phyloP scores from a whole-genome alignment of 2,329 filamentous ascomycete genomes.

The Dichotomopilus funicola region DNA sequence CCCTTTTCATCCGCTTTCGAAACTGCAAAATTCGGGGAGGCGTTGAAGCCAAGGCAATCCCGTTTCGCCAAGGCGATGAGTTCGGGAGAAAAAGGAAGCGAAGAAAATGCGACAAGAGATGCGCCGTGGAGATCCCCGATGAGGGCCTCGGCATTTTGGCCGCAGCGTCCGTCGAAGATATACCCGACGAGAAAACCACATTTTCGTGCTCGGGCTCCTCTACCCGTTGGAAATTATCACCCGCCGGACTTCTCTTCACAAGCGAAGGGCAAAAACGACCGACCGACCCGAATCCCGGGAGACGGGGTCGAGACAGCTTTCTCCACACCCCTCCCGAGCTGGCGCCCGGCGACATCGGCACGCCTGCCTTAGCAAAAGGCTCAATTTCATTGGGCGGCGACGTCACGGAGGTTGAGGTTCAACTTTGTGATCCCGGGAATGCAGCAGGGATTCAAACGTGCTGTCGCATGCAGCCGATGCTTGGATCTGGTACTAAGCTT shows the following conservation, averaged over 20 bases:
- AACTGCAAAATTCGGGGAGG: not conserved
- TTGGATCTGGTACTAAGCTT: slow-evolving; percentile 23
- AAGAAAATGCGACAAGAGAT: not conserved
- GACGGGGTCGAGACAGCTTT: slow-evolving; percentile 10
- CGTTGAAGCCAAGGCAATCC: not conserved
- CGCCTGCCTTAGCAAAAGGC: slow-evolving; percentile 23
- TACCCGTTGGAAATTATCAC: no score
- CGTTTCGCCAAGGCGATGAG: not conserved
- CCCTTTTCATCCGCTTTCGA: not conserved
- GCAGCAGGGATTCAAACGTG: slow-evolving; percentile 20
- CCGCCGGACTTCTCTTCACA: no score
- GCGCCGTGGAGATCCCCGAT: not conserved
- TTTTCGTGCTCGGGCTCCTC: no score
- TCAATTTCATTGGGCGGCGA: slow-evolving; percentile 21
- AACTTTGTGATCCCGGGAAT: slow-evolving; percentile 10
- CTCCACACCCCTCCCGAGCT: slow-evolving; percentile 4
- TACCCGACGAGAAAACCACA: no score
- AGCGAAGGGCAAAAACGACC: not conserved
- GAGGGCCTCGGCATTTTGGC: no score
- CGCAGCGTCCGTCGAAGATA: not conserved
- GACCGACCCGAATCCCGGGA: slow-evolving; percentile 1
- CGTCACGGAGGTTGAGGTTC: slow-evolving; percentile 14
- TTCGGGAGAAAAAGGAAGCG: not conserved
- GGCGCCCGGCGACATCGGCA: slow-evolving; percentile 24
- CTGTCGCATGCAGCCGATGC: slow-evolving; percentile 24